These are phyloP conservation scores for Trichophaea hybrida DNA, from an alignment of 2,329 filamentous ascomycete genomes.

Conservation along the genomic window DNA sequence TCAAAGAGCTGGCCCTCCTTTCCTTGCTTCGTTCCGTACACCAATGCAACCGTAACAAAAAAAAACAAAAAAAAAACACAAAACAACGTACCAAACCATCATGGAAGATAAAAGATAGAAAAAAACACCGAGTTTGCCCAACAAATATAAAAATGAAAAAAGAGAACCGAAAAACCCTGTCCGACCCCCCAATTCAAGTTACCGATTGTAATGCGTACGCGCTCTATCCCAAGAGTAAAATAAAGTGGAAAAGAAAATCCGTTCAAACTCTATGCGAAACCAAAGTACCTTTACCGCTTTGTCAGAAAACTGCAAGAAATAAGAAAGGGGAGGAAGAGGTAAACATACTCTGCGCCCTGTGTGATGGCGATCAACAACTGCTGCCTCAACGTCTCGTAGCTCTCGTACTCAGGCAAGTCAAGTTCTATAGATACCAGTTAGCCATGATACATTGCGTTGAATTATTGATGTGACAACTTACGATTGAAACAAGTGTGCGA, in stretches of 20 bases:
- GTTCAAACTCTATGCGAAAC: conserved; percentile 57
- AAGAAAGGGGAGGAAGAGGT: neutral
- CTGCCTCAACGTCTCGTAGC: conserved; percentile 75
- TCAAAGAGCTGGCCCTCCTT: too few species aligned
- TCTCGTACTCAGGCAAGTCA: conserved; percentile 95
- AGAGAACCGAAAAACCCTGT: conserved; percentile 1
- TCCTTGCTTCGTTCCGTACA: too few species aligned
- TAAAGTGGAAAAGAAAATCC: conserved; percentile 8
- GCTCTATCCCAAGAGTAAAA: conserved; percentile 1
- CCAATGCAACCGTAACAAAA: neutral
- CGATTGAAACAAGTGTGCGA: conserved; percentile 99
- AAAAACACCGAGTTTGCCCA: conserved; percentile 26
- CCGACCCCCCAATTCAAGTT: too few species aligned
- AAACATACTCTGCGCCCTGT: conserved; percentile 70
- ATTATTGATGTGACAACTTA: conserved; percentile 42
- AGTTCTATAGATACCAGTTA: conserved; percentile 52
- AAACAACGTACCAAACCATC: neutral
- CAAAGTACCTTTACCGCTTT: conserved; percentile 45
- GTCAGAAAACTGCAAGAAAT: neutral
- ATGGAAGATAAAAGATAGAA: conserved; percentile 11
- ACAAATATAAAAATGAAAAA: conserved; percentile 6
- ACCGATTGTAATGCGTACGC: too few species aligned
- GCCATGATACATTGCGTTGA: conserved; percentile 20
- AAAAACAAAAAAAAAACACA: neutral
- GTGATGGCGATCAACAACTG: conserved; percentile 93